Evolutionary conservation across 805 yeast species (phyloP).

Genomic region (Candida chilensis): DNA sequence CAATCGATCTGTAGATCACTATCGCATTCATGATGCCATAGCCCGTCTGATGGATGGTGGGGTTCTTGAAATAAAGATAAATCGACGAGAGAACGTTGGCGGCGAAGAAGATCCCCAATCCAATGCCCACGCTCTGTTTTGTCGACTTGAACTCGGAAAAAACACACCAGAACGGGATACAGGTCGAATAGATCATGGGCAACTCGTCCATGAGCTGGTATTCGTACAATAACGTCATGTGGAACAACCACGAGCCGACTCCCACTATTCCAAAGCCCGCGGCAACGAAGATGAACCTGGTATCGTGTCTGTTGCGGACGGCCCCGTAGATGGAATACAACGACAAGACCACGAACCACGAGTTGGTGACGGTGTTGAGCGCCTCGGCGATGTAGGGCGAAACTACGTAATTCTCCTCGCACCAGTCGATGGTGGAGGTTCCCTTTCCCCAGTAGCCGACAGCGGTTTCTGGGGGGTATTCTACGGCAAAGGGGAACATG

Average conservation of each 20-base stretch:
- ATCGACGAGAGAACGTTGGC: slow-evolving; percentile 59
- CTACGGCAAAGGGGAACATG: slow-evolving; percentile 39
- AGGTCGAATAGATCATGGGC: slow-evolving; percentile 98
- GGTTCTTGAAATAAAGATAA: slow-evolving; percentile 68
- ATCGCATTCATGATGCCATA: slow-evolving; percentile 73
- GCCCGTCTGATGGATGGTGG: slow-evolving; percentile 82
- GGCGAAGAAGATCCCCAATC: slow-evolving; percentile 34
- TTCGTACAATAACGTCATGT: slow-evolving; percentile 87
- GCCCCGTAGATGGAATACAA: slow-evolving; percentile 55
- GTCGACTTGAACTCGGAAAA: slow-evolving; percentile 47
- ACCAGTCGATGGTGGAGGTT: slow-evolving; percentile 97
- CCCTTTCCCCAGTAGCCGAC: slow-evolving; percentile 73
- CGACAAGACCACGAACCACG: slow-evolving; percentile 32
- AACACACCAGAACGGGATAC: slow-evolving; percentile 85
- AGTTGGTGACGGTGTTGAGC: slow-evolving; percentile 76
- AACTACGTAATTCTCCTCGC: slow-evolving; percentile 93
- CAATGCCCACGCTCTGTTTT: slow-evolving; percentile 33
- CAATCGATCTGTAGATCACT: slow-evolving; percentile 54
- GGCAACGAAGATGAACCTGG: slow-evolving; percentile 61
- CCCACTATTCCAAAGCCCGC: slow-evolving; percentile 87
- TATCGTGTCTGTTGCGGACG: slow-evolving; percentile 50
- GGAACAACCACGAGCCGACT: slow-evolving; percentile 90
- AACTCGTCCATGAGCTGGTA: slow-evolving; percentile 90
- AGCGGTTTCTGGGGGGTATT: slow-evolving; percentile 47
- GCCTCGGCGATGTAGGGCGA: slow-evolving; percentile 84